These are phyloP conservation scores for Pseudogymnoascus sp. DNA, from an alignment of 2,329 filamentous ascomycete species.

Conservation along the genomic window DNA sequence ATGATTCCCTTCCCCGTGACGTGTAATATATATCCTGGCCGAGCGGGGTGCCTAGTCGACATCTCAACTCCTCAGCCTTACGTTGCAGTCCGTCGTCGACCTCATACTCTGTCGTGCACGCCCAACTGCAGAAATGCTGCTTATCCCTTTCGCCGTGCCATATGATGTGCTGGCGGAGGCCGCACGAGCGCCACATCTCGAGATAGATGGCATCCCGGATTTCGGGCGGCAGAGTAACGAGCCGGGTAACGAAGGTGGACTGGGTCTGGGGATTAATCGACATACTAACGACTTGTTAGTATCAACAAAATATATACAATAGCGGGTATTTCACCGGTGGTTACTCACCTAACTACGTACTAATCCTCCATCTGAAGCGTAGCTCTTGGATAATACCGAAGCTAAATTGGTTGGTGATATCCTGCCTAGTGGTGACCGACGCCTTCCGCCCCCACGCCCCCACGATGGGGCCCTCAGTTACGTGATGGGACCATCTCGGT, in stretches of 20 bases:
- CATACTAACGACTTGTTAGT: not conserved
- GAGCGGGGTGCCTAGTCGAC: not conserved
- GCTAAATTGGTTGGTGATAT: not conserved
- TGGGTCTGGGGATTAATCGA: not conserved
- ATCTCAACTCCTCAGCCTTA: not conserved
- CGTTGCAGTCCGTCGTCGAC: not conserved
- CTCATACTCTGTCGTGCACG: not conserved
- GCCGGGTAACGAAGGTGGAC: not conserved
- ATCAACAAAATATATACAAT: not conserved
- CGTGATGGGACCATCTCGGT: not conserved
- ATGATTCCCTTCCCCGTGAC: not conserved
- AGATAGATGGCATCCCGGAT: not conserved
- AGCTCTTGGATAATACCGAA: not conserved
- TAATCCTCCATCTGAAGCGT: not conserved
- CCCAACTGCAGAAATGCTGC: not conserved
- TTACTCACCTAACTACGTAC: not conserved
- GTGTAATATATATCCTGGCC: not conserved
- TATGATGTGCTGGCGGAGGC: not conserved
- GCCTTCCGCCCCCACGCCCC: not conserved
- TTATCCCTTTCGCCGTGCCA: not conserved
- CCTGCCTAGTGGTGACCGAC: not conserved
- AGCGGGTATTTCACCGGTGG: not conserved
- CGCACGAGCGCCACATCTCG: not conserved
- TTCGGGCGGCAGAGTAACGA: not conserved
- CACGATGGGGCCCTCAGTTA: not conserved